Conservation (phyloP, 441 rosid genomes). For the Pelargonium citronellum region DNA sequence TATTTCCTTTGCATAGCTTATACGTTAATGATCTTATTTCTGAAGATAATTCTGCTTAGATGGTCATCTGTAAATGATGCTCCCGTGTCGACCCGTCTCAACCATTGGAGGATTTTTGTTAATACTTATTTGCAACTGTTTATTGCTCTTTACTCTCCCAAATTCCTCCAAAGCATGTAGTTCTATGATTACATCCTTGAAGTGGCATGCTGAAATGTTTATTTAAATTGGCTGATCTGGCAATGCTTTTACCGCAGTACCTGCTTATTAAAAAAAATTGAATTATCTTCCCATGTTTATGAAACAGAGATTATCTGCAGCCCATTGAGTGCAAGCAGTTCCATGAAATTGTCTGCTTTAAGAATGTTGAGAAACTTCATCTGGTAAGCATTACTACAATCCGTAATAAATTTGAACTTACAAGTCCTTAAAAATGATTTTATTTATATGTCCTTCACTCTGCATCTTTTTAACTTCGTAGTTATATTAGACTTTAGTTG, state of each 20-base stretch:
- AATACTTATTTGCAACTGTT: too few relatives aligned
- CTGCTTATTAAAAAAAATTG: slow-evolving; percentile 13
- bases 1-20: slow-evolving; percentile 4
- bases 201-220: background rate
- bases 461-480: slow-evolving; percentile 18
- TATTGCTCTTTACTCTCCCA: too few relatives aligned
- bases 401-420: background rate
- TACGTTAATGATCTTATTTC: slow-evolving; percentile 3
- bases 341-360: slow-evolving; percentile 78
- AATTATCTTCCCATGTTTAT: slow-evolving; percentile 21
- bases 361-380: slow-evolving; percentile 62
- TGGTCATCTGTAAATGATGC: background rate
- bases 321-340: slow-evolving; percentile 67
- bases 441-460: background rate
- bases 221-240: slow-evolving; percentile 8
- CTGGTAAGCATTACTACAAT: slow-evolving; percentile 42
- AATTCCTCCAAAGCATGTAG: background rate
- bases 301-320: slow-evolving; percentile 63
- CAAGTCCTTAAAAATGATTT: background rate
- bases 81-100: background rate
- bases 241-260: slow-evolving; percentile 9
- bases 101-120: too few relatives aligned
- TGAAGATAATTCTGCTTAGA: background rate
- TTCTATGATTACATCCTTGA: background rate
- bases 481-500: slow-evolving; percentile 64